Base-by-base conservation (phyloP, 768 basidiomycete genomes). In the Mycena indigotica region DNA sequence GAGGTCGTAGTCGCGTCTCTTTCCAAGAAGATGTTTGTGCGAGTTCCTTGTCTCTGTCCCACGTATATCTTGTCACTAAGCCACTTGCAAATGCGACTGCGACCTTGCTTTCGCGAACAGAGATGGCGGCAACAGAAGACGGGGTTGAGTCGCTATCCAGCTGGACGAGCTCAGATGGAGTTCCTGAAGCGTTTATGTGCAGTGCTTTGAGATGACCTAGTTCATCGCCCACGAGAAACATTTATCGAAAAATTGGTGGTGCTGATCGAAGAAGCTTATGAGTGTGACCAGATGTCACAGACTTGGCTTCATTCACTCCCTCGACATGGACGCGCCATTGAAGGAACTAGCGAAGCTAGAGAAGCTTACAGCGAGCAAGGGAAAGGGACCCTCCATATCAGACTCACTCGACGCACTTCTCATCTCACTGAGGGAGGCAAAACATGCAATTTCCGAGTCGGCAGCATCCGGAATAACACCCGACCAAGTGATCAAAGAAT, bases 261-360 rank as follows among this genome's bases (percentile, higher is more conserved):
- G 29, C 28, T 44, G 5, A 23, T 35, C 15, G n/a, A 28, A 17
- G 55, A 26, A 46, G n/a, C n/a, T n/a, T n/a, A n/a, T n/a, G n/a
- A n/a, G n/a, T n/a, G n/a, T n/a, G n/a, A n/a, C 50, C 23, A 28
- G 24, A 29, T 17, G 10, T 46, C 52, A 51, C 44, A 29, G 24
- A 35, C 19, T 57, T 28, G 19, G 13, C 5, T 44, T 52, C 46
- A 21, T 50, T 51, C 28, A 23, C 53, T 38, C 60, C 49, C 53
- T 62, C 58, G 57, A 29, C 53, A 92, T 93, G 91, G 89, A 93
- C 39, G 83, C 74, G 12, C 79, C 86, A 32, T 74, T 90, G 58
- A 93, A 91, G 72, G 92, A 94, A 69, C 79, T 93, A 5, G 82
- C 81, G 25, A 93, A 85, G 73, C 83, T 94, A 55, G 88, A 92